A percentile compares a stretch with the other conserved stretches of the same genome.
Evolutionary conservation across 805 yeast species (phyloP).

Genomic region (Nadsonia fulvescens): DNA sequence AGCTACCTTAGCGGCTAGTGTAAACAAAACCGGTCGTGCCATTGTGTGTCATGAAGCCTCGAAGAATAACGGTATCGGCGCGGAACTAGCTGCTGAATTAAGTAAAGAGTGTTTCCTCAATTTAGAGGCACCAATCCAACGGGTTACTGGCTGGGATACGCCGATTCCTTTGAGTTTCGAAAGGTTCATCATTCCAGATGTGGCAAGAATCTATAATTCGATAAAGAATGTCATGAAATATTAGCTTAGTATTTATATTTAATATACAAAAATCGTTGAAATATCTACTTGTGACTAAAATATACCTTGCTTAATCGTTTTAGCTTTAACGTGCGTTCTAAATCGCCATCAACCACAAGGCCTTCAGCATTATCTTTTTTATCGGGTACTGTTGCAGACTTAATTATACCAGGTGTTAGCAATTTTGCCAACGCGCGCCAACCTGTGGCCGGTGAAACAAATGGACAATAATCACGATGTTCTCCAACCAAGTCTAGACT

Average conservation of each 20-base stretch:
- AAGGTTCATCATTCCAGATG: conserved; percentile 90
- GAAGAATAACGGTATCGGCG: conserved; percentile 87
- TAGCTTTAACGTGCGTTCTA: too few relatives aligned
- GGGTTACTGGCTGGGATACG: conserved; percentile 94
- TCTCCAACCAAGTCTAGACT: too few relatives aligned
- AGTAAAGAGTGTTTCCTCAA: conserved; percentile 89
- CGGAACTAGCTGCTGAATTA: conserved; percentile 85
- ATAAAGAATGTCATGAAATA: conserved; percentile 15
- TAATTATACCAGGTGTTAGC: too few relatives aligned
- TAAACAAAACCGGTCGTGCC: conserved; percentile 71
- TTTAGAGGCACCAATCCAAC: conserved; percentile 85
- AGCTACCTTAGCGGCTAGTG: conserved; percentile 58
- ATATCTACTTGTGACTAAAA: too few relatives aligned
- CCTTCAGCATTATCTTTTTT: too few relatives aligned
- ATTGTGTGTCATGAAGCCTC: conserved; percentile 82
- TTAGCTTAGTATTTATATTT: conserved; percentile 7
- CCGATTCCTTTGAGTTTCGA: conserved; percentile 92
- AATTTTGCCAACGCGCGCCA: too few relatives aligned
- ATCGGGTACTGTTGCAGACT: too few relatives aligned
- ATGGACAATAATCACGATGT: too few relatives aligned
- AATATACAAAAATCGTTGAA: not conserved
- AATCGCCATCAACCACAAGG: too few relatives aligned
- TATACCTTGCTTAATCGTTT: too few relatives aligned
- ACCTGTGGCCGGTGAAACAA: too few relatives aligned
- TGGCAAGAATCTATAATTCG: conserved; percentile 16